Conservation (phyloP, 108 stramenopile genomes). For the Fragilaria radians region DNA sequence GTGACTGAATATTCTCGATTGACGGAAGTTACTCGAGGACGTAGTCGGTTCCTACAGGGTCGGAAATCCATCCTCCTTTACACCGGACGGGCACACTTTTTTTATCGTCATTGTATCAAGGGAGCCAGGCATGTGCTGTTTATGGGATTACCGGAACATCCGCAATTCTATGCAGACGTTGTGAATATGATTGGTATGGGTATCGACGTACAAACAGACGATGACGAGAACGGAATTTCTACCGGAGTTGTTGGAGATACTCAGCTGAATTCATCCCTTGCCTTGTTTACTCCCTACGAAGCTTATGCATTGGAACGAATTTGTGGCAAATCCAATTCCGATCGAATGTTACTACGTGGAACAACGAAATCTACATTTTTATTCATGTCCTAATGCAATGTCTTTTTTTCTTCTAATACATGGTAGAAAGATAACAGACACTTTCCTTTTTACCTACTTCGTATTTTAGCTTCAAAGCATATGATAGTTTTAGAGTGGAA, state of each 20-base stretch:
- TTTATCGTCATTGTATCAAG: constrained; percentile 82
- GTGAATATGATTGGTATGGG: constrained; percentile 67
- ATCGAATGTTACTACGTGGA: constrained; percentile 43
- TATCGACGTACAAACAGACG: constrained; percentile 1
- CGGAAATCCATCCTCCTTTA: constrained; percentile 87
- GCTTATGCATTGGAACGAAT: constrained; percentile 87
- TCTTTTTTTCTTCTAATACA: too few relatives aligned
- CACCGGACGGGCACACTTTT: constrained; percentile 93
- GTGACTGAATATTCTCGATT: constrained; percentile 86
- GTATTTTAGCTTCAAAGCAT: too few relatives aligned
- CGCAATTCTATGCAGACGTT: constrained; percentile 85
- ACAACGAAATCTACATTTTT: constrained; percentile 66
- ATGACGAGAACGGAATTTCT: constrained; percentile 18
- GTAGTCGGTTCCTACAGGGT: constrained; percentile 90
- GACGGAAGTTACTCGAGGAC: constrained; percentile 80
- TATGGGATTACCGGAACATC: constrained; percentile 89
- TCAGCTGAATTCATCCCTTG: constrained; percentile 35
- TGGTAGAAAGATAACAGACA: too few relatives aligned
- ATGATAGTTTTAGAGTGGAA: too few relatives aligned
- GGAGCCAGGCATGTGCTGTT: constrained; percentile 87
- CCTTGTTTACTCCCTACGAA: constrained; percentile 87
- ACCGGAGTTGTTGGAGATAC: constrained; percentile 6
- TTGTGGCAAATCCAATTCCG: constrained; percentile 68
- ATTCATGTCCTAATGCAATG: constrained; percentile 47
- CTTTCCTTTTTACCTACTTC: too few relatives aligned